Conservation (phyloP, 2,329 filamentous ascomycete species). For the Proliferodiscus dingleyae region DNA sequence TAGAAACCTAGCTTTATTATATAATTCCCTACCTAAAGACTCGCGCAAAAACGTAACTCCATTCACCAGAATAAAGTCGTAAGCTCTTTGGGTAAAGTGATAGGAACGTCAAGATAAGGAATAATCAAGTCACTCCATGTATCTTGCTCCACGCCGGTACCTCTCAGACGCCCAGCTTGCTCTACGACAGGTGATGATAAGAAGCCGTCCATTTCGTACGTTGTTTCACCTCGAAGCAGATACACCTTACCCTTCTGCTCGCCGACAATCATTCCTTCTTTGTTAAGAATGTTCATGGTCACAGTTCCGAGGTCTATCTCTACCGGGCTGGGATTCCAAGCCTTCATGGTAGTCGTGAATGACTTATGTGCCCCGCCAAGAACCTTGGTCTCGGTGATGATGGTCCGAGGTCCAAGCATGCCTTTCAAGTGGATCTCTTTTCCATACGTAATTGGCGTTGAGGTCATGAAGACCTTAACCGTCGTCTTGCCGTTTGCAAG, state of each 20-base stretch:
- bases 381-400: conserved; percentile 6
- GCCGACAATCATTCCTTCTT: conserved; percentile 8
- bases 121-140: no score
- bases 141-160: no score
- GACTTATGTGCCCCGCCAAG: background rate
- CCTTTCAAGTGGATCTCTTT: conserved; percentile 11
- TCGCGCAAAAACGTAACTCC: no score
- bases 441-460: conserved; percentile 5
- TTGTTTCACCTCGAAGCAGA: conserved; percentile 7
- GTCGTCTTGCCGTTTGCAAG: conserved; percentile 9
- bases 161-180: no score
- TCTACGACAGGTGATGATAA: no score
- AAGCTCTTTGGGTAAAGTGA: no score
- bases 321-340: conserved; percentile 8
- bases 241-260: conserved; percentile 11
- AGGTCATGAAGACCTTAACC: conserved; percentile 8
- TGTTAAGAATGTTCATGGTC: conserved; percentile 9
- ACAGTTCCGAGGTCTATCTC: conserved; percentile 14
- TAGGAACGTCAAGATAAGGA: no score
- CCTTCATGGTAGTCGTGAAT: conserved; percentile 11
- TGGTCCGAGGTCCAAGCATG: conserved; percentile 12
- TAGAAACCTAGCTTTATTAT: no score
- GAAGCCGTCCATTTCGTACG: conserved; percentile 2
- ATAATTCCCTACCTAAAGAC: no score
- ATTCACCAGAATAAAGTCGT: no score